Evolutionary conservation across 2,329 filamentous ascomycete genomes (phyloP).

Genomic region (Xylariales sp.): DNA sequence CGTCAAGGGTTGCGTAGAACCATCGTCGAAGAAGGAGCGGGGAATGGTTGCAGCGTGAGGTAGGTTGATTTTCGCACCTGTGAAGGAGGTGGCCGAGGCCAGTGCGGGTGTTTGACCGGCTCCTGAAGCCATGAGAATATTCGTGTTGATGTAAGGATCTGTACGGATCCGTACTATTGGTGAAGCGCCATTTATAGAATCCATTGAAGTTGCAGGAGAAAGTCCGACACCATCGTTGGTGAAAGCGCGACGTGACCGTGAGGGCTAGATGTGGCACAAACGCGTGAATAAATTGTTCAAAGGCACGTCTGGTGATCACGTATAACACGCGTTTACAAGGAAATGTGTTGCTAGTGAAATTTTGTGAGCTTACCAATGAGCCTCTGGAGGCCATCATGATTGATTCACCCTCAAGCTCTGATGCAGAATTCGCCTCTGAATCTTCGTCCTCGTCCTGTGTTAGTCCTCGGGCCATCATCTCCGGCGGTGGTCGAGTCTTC

Average conservation of each 20-base stretch:
- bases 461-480: conserved; percentile 81
- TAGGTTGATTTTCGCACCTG: conserved; percentile 51
- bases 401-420: conserved; percentile 76
- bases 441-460: conserved; percentile 86
- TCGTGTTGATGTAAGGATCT: conserved; percentile 50
- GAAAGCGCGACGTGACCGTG: conserved; percentile 60
- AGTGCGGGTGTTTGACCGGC: conserved; percentile 43
- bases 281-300: conserved; percentile 11
- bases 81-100: conserved; percentile 59
- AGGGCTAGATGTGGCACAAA: conserved; percentile 34
- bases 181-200: conserved; percentile 73
- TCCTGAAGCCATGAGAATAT: conserved; percentile 33
- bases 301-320: not conserved
- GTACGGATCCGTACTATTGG: conserved; percentile 52
- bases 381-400: conserved; percentile 64
- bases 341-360: conserved; percentile 6
- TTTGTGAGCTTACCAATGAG: conserved; percentile 55
- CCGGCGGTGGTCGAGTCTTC: conserved; percentile 81
- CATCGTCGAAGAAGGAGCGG: conserved; percentile 86
- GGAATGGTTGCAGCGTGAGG: conserved; percentile 60
- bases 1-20: conserved; percentile 71
- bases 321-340: too few relatives aligned
- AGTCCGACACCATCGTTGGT: conserved; percentile 55
- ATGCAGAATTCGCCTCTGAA: conserved; percentile 77
- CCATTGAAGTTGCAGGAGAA: conserved; percentile 85